Percentiles rank a stretch among this genome's conserved stretches.
phyloP scores from a whole-genome alignment of 371 early-diverging fungal species.

The Zychaea mexicana region DNA sequence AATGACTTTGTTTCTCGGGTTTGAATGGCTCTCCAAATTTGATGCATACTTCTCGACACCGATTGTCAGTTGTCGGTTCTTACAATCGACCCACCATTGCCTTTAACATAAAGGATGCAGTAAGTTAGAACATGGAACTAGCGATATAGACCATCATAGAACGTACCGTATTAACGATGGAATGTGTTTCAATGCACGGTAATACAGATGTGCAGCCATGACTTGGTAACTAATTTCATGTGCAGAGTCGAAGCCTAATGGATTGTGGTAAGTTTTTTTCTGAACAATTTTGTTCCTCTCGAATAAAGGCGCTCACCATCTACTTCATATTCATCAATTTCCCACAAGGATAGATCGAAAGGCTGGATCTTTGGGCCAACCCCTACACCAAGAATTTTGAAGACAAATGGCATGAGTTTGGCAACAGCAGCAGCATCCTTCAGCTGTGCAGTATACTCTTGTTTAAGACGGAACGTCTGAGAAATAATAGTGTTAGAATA shows the following conservation, averaged over 20 bases:
- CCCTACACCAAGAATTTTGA: constrained; percentile 67
- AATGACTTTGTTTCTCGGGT: neutral
- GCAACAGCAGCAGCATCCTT: constrained; percentile 57
- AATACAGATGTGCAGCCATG: constrained; percentile 77
- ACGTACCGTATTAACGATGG: constrained; percentile 73
- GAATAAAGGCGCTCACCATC: constrained; percentile 43
- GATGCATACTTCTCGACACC: constrained; percentile 68
- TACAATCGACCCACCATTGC: constrained; percentile 84
- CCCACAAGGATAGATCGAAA: constrained; percentile 78
- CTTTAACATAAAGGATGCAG: constrained; percentile 17
- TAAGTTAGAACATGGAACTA: no score
- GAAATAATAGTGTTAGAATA: neutral
- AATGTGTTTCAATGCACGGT: constrained; percentile 58
- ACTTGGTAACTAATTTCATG: constrained; percentile 65
- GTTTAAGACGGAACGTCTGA: constrained; percentile 78
- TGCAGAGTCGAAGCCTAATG: constrained; percentile 52
- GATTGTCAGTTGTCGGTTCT: constrained; percentile 72
- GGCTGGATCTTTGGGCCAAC: constrained; percentile 40
- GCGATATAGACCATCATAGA: no score
- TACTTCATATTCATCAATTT: constrained; percentile 64
- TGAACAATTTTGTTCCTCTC: neutral
- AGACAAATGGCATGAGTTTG: constrained; percentile 61
- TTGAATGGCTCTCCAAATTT: neutral
- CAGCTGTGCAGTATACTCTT: constrained; percentile 64
- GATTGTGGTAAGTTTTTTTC: neutral